Percentiles rank a stretch among this genome's conserved stretches.
Evolutionary conservation across 371 early-diverging fungal genomes (phyloP).

Genomic region (Conidiobolus incongruus): DNA sequence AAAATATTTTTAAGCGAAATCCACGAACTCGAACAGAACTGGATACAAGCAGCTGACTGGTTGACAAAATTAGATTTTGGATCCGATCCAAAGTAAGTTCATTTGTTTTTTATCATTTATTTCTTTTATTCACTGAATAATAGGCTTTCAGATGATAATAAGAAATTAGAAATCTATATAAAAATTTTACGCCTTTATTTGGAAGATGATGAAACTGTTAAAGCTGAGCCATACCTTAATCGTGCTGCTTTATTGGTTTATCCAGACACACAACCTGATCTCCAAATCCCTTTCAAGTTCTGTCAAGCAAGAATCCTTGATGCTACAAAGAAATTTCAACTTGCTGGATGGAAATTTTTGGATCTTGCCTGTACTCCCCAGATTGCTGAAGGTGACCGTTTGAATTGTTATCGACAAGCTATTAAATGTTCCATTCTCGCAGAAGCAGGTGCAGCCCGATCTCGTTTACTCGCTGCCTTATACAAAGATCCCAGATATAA

Average conservation of each 20-base stretch:
- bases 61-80: constrained; percentile 68
- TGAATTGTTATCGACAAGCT: constrained; percentile 32
- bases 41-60: constrained; percentile 50
- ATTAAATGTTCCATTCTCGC: constrained; percentile 73
- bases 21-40: constrained; percentile 52
- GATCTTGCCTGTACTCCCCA: constrained; percentile 49
- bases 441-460: constrained; percentile 75
- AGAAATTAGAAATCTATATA: constrained; percentile 57
- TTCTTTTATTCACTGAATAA: not conserved
- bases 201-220: constrained; percentile 62
- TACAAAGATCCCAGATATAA: constrained; percentile 77
- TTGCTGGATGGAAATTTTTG: constrained; percentile 63
- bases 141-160: constrained; percentile 46
- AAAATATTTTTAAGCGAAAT: constrained; percentile 42
- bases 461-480: constrained; percentile 67
- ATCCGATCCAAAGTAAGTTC: constrained; percentile 48
- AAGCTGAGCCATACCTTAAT: constrained; percentile 61
- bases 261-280: constrained; percentile 20
- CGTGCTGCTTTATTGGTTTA: constrained; percentile 49
- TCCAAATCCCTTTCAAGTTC: constrained; percentile 31
- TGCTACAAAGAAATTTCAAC: constrained; percentile 64
- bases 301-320: constrained; percentile 74
- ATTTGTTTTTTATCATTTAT: not conserved
- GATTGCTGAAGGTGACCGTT: constrained; percentile 36
- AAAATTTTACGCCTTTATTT: constrained; percentile 60